Conservation (phyloP, 2,329 filamentous ascomycete genomes). For the Paradendryphiella salina region DNA sequence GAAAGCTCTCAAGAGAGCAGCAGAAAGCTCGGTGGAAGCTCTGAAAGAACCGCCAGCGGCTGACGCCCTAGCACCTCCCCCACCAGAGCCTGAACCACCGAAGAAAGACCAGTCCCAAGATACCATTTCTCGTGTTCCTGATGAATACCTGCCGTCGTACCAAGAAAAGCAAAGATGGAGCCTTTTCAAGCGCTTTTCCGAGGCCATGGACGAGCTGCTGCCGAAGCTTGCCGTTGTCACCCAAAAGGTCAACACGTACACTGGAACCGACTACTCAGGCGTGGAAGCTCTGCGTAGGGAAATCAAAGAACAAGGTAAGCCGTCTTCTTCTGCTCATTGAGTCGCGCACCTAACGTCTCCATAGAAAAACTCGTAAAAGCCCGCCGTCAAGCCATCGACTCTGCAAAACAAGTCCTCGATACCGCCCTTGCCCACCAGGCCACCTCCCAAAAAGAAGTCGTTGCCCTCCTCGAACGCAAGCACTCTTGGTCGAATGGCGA, state of each 20-base stretch:
- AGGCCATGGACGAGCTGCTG: conserved; percentile 87
- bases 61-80: conserved; percentile 10
- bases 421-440: conserved; percentile 80
- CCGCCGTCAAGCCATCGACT: conserved; percentile 65
- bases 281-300: conserved; percentile 83
- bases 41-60: conserved; percentile 2
- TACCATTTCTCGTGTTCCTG: conserved; percentile 40
- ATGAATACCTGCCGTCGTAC: conserved; percentile 57
- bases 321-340: neutral
- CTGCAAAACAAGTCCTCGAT: conserved; percentile 76
- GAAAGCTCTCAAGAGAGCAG: conserved; percentile 10
- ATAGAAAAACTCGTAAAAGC: conserved; percentile 61
- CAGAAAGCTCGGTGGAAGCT: conserved; percentile 9
- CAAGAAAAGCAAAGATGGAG: conserved; percentile 59
- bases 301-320: conserved; percentile 68
- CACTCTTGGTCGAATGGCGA: conserved; percentile 86
- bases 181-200: conserved; percentile 64
- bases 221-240: conserved; percentile 81
- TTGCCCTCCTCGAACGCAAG: conserved; percentile 89
- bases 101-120: conserved; percentile 25
- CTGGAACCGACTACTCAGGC: conserved; percentile 79
- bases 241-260: conserved; percentile 89
- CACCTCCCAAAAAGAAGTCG: conserved; percentile 93
- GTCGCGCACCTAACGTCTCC: conserved; percentile 11
- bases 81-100: conserved; percentile 7